A percentile compares a stretch with the other conserved stretches of the same genome.
phyloP scores from a whole-genome alignment of 192 early-diverging fungal genomes.

The Linnemannia hyalina region DNA sequence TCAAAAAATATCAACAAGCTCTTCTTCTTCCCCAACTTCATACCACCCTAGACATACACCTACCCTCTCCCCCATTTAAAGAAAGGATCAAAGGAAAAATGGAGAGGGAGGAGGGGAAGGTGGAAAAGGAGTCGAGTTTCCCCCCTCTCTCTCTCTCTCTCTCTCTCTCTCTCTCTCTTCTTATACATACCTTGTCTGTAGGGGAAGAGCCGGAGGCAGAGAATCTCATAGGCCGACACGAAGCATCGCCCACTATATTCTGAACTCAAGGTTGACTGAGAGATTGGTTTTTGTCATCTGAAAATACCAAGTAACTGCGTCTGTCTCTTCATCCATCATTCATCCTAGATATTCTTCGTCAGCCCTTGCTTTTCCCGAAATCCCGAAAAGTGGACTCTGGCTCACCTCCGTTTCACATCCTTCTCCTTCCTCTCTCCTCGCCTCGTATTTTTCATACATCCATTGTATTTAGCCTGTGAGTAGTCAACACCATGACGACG shows the following conservation, averaged over 20 bases:
- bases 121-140: not conserved
- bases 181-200: not conserved
- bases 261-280: too few relatives aligned
- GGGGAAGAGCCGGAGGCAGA: too few relatives aligned
- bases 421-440: not conserved
- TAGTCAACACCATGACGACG: not conserved
- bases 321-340: not conserved
- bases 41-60: not conserved
- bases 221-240: too few relatives aligned
- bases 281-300: too few relatives aligned
- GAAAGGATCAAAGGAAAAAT: slow-evolving; percentile 1
- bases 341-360: not conserved
- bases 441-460: not conserved
- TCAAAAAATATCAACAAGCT: not conserved
- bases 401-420: not conserved
- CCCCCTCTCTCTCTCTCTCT: not conserved
- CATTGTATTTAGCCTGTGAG: not conserved
- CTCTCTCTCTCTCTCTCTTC: not conserved
- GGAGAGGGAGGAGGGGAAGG: not conserved
- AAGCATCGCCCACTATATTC: too few relatives aligned
- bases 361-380: not conserved
- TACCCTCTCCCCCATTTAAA: not conserved
- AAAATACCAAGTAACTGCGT: not conserved
- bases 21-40: not conserved
- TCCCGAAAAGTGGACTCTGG: not conserved